phyloP scores from a whole-genome alignment of 345 rosid genomes.

The Eucalyptus grandis region DNA sequence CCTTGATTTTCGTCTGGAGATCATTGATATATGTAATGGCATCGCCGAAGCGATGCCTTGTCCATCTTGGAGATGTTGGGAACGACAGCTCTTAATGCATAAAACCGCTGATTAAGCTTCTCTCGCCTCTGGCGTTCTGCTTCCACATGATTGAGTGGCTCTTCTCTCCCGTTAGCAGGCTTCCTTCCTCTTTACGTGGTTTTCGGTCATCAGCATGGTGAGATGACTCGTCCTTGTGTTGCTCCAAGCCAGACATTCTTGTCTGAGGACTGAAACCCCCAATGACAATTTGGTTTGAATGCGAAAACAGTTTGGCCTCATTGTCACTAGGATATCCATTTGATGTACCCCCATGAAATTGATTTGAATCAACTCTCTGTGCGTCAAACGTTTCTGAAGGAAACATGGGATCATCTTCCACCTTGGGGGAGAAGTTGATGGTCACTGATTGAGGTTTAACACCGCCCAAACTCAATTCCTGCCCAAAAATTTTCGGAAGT shows the following conservation, averaged over 20 bases:
- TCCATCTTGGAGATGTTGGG: constrained; percentile 98
- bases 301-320: constrained; percentile 41
- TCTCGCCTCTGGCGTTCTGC: constrained; percentile 96
- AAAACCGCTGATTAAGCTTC: constrained; percentile 94
- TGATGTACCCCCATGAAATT: constrained; percentile 43
- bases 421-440: constrained; percentile 77
- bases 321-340: constrained; percentile 28
- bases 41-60: constrained; percentile 80
- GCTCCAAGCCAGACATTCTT: constrained; percentile 29
- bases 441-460: constrained; percentile 55
- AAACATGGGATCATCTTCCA: constrained; percentile 68
- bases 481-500: constrained; percentile 77
- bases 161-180: constrained; percentile 97
- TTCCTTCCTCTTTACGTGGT: constrained; percentile 96
- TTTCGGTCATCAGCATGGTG: constrained; percentile 58
- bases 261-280: constrained; percentile 30
- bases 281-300: constrained; percentile 17
- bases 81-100: constrained; percentile 82
- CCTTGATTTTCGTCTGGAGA: constrained; percentile 66
- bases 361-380: constrained; percentile 38
- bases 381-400: constrained; percentile 42
- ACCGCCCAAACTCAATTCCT: constrained; percentile 69
- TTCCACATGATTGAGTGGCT: constrained; percentile 90
- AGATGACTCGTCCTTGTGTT: constrained; percentile 49
- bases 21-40: constrained; percentile 80